A percentile compares a stretch with the other conserved stretches of the same genome.
Evolutionary conservation across 1,139 yeast genomes (phyloP).

Genomic region (Debaryomyces udenii): DNA sequence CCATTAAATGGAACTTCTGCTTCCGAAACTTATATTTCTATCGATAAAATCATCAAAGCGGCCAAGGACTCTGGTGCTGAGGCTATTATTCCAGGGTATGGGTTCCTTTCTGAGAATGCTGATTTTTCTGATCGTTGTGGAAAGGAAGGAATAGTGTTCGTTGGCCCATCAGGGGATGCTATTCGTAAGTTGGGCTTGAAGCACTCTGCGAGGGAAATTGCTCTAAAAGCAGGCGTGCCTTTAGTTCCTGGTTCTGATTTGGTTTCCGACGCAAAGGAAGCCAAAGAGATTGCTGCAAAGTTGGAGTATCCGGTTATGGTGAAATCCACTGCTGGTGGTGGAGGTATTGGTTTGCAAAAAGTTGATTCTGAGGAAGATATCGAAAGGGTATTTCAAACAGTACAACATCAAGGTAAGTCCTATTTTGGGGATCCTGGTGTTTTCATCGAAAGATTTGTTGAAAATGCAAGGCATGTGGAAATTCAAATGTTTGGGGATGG

Average conservation of each 20-base stretch:
- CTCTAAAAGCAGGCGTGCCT: slow-evolving; percentile 86
- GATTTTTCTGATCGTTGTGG: slow-evolving; percentile 90
- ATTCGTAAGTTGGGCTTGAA: slow-evolving; percentile 88
- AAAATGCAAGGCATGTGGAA: slow-evolving; percentile 93
- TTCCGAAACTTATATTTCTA: slow-evolving; percentile 84
- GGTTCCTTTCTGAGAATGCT: slow-evolving; percentile 94
- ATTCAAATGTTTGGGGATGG: slow-evolving; percentile 98
- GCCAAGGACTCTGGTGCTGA: slow-evolving; percentile 83
- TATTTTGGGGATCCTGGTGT: slow-evolving; percentile 96
- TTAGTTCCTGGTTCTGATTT: slow-evolving; percentile 93
- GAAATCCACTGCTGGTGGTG: slow-evolving; percentile 98
- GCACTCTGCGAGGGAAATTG: slow-evolving; percentile 95
- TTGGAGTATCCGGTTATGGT: slow-evolving; percentile 93
- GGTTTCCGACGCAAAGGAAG: slow-evolving; percentile 70
- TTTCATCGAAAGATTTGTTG: slow-evolving; percentile 90
- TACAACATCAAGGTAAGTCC: slow-evolving; percentile 89
- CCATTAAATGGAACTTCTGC: slow-evolving; percentile 82
- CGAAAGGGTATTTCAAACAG: slow-evolving; percentile 82
- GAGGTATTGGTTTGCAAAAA: slow-evolving; percentile 96
- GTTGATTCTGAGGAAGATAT: slow-evolving; percentile 82
- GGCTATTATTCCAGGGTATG: slow-evolving; percentile 97
- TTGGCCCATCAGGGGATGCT: slow-evolving; percentile 94
- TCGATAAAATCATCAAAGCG: slow-evolving; percentile 82
- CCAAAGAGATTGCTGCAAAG: slow-evolving; percentile 71
- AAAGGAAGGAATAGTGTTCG: slow-evolving; percentile 81